Evolutionary conservation across 768 basidiomycete species (phyloP), one percentile per base, ranked within the genome.

Genomic region (Russula virescens): DNA sequence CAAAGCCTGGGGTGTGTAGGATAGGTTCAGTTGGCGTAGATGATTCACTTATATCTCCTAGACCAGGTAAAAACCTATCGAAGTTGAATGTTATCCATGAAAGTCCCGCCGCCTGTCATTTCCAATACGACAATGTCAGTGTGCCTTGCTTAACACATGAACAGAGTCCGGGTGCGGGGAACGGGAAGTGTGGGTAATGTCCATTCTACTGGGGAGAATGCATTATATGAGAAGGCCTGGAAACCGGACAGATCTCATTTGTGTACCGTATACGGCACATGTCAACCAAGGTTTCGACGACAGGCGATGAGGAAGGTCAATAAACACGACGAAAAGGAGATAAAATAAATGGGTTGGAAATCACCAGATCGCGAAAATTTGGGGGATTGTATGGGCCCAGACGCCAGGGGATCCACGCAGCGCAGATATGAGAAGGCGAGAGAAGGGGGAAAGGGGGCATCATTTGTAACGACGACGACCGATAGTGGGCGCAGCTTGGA

Each of bases 401-500:
- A 19, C 55, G 45, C 34, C 43, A 52, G 34, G 55, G 14, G 25
- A 46, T 8, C 19, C 31, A 34, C 4, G 28, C 35, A 56, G 50
- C 34, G 16, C 10, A 53, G 5, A 38, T 13, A 18, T 18, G 42
- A 43, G 42, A 19, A 43, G 42, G 13, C 5, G 42, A 38, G 38
- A 38, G 13, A 2, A 38, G 49, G 49, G 61, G 23, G 7, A 4
- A 31, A 14, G 6, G 40, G 18, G 46, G 34, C 34, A 5, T 62
- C 48, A 62, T 40, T 62, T 56, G 61, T 56, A 56, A 35, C 54
- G 54, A 62, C 61, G 61, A 50, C 54, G 61, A 50, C 47, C 25
- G 48, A 6, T 42, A 10, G 14, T 26, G 26, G 1, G 40, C n/a
- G 23, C 10, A 18, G 3, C 21, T 5, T 31, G 31, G 31, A 3